These are phyloP conservation scores for Alnus rubra DNA, from an alignment of 306 rosid genomes.

Conservation along the genomic window DNA sequence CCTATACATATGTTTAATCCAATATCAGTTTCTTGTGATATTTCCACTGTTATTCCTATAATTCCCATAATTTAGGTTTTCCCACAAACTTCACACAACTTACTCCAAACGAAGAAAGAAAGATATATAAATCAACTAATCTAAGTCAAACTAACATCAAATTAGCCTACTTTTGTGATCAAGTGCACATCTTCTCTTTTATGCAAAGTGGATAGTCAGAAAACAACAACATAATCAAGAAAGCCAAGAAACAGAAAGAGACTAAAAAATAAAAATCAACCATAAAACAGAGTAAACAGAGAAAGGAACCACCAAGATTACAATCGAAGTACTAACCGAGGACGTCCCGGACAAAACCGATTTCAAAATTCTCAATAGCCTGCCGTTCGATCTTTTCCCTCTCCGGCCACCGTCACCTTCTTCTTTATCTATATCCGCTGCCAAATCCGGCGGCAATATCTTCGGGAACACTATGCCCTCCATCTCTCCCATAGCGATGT, in stretches of 20 bases:
- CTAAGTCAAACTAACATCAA: no score
- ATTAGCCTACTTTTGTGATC: no score
- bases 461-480: conserved; percentile 3
- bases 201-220: not conserved
- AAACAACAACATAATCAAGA: not conserved
- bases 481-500: not conserved
- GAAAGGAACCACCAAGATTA: not conserved
- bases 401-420: not conserved
- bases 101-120: no score
- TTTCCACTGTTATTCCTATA: no score
- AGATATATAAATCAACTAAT: no score
- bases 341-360: conserved; percentile 18
- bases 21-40: no score
- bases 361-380: conserved; percentile 22
- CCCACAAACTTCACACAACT: no score
- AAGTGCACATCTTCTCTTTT: not conserved
- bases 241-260: not conserved
- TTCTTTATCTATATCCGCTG: conserved; percentile 4
- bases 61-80: no score
- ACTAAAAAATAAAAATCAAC: not conserved
- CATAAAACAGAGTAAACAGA: not conserved
- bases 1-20: no score
- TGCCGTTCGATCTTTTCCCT: not conserved
- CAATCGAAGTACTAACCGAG: conserved; percentile 4
- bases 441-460: not conserved